Evolutionary conservation across 2,329 filamentous ascomycete species (phyloP), one percentile per base, ranked within the genome.

Genomic region (Sphaerostilbella broomeana): DNA sequence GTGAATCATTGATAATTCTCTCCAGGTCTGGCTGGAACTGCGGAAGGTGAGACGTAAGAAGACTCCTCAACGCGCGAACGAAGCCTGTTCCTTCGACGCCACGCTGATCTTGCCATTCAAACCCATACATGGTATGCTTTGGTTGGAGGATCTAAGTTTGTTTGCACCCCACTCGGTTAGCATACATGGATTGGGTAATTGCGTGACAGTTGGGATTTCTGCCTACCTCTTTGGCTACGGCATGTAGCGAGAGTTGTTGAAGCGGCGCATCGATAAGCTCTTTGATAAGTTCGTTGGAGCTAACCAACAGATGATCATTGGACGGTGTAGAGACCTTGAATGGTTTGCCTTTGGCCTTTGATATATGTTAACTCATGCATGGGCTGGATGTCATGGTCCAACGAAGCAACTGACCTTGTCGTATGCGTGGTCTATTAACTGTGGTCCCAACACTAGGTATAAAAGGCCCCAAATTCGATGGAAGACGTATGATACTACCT

Each of bases 121-220:
- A 42, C 2, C 35, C 35, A 35, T 45, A 12, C 39, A 45, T 45
- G 12, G 36, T 45, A 25, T 34, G 30, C 16, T 20, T 32, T 3
- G 40, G 43, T 13, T 43, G 30, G n/a, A 45, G 20, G 6, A 45
- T 35, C 43, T 45, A n/a, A n/a, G n/a, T n/a, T n/a, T n/a, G n/a
- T n/a, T n/a, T n/a, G n/a, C n/a, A n/a, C n/a, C 15, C 16, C 15
- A 27, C 15, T 19, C 16, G 5, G 21, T 25, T 35, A 35, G 21
- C n/a, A n/a, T n/a, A n/a, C n/a, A n/a, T n/a, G n/a, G n/a, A n/a
- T n/a, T n/a, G n/a, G n/a, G n/a, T n/a, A n/a, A n/a, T n/a, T n/a
- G n/a, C n/a, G n/a, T n/a, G n/a, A n/a, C n/a, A n/a, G n/a, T n/a
- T n/a, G n/a, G n/a, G n/a, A n/a, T n/a, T n/a, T n/a, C n/a, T 8